Conservation (phyloP, 1,284 basidiomycete genomes). For the Puccinia horiana region DNA sequence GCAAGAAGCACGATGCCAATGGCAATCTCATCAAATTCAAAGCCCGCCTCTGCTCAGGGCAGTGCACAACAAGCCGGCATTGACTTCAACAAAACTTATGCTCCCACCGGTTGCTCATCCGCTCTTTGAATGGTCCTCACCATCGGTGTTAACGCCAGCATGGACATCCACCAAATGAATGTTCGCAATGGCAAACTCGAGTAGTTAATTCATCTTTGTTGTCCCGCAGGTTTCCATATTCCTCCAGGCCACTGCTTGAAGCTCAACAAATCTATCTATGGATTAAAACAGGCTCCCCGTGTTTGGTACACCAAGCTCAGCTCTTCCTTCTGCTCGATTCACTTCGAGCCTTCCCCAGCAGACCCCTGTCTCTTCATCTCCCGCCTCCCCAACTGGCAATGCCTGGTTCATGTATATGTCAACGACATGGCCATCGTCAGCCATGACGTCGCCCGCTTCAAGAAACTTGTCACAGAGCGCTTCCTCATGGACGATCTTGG, state of each 20-base stretch:
- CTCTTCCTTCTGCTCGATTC: neutral
- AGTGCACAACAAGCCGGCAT: no score
- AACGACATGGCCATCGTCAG: neutral
- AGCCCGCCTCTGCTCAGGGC: conserved; percentile 56
- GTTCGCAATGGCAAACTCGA: no score
- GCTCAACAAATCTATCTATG: neutral
- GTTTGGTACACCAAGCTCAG: neutral
- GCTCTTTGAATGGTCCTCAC: no score
- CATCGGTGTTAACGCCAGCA: no score
- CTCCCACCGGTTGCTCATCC: no score
- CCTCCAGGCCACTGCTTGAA: neutral
- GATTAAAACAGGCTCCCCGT: neutral
- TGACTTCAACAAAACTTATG: no score
- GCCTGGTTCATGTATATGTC: no score
- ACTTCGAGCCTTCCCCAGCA: neutral
- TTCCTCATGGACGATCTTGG: conserved; percentile 18
- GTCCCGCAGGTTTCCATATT: neutral
- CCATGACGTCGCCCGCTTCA: neutral
- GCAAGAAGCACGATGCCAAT: no score
- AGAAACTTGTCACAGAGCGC: neutral
- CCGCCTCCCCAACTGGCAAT: no score
- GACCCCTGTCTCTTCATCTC: conserved; percentile 6
- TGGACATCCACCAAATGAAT: conserved; percentile 52
- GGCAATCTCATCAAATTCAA: no score
- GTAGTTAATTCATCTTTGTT: no score